Evolutionary conservation across 1,139 yeast species (phyloP), one percentile per base, ranked within the genome.

Genomic region (Nakaseomyces sp.): DNA sequence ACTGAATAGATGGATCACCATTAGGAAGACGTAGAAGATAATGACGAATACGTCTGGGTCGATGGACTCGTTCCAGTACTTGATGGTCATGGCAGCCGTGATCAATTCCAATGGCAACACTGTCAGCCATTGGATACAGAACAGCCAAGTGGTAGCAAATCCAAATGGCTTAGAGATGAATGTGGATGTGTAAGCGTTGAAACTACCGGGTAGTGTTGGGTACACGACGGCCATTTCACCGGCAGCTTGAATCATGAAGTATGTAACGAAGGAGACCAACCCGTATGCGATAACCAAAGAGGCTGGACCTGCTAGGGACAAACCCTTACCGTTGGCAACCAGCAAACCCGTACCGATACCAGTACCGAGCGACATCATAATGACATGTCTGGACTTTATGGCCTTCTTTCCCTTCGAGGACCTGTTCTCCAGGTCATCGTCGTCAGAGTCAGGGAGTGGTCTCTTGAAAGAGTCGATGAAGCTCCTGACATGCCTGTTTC

Each of bases 221-320:
- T 79, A 83, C 9, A 81, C 73, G 31, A 83, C 83, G 42, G 91
- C 86, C 60, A 86, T 63, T 63, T 86, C 95, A 50, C 94, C 91
- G 42, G 87, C 76, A 9, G 91, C 80, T 59, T 83, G 87, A 57
- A 84, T 80, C 48, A 84, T 81, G 53, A 76, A 73, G 64, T 76
- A 82, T 51, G 85, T 78, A 72, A 80, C 71, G 15, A 81, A 70
- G 29, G 87, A 82, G 33, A 82, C 73, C 41, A 80, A 59, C 44
- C 74, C 73, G 58, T 82, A 84, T 45, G 87, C 86, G 45, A 80
- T 75, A 37, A 85, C 64, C 31, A 85, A 66, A 25, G 85, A 81
- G 4, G 84, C 91, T 2, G 94, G 93, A 18, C 95, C 95, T 45
- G 89, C 89, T 20, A 71, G 68, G 24, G 66, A 61, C 51, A 85